Evolutionary conservation across 2,329 filamentous ascomycete species (phyloP).

Genomic region (Aureobasidium sp.): DNA sequence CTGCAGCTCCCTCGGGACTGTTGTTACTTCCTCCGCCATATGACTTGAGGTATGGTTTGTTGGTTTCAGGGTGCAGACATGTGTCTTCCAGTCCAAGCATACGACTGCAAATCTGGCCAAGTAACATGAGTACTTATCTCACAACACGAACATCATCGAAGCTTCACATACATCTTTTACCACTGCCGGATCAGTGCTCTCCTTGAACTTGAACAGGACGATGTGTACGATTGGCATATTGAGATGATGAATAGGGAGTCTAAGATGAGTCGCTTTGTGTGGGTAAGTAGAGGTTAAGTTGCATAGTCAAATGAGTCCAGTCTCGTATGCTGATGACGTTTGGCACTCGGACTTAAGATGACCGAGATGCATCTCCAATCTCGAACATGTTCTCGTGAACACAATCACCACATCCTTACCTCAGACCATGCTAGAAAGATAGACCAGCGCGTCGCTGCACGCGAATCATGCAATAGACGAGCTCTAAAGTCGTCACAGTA

Average conservation of each 20-base stretch:
- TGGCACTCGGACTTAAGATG: background rate
- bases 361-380: background rate
- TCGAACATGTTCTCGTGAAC: background rate
- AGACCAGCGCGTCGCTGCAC: background rate
- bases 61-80: constrained; percentile 54
- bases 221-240: constrained; percentile 61
- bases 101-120: constrained; percentile 44
- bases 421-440: background rate
- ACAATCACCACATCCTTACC: background rate
- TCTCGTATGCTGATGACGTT: background rate
- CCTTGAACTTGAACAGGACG: constrained; percentile 61
- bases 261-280: too few species aligned
- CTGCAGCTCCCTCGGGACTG: constrained; percentile 54
- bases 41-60: constrained; percentile 54
- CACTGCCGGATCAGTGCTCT: constrained; percentile 40
- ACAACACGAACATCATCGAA: background rate
- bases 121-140: background rate
- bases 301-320: background rate
- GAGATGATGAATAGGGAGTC: background rate
- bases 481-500: background rate
- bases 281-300: background rate
- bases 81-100: constrained; percentile 52
- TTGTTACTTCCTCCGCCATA: constrained; percentile 55
- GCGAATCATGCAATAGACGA: background rate
- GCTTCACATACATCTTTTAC: constrained; percentile 48